These are phyloP conservation scores for Helianthus tuberosus DNA, from an alignment of 129 eudicot genomes.

Conservation along the genomic window DNA sequence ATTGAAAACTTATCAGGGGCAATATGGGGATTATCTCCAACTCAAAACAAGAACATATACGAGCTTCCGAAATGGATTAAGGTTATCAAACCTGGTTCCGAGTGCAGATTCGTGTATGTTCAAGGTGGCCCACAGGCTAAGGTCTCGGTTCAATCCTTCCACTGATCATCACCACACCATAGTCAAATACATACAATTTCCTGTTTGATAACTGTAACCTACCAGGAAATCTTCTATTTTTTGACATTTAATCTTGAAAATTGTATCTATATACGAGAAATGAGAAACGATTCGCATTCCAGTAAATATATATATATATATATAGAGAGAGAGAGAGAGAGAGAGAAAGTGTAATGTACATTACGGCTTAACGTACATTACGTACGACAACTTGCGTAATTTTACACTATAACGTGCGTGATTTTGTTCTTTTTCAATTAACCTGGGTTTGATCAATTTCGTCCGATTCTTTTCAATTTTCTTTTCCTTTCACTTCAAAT, in stretches of 20 bases:
- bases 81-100: conserved; percentile 65
- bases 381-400: too few relatives aligned
- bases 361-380: too few relatives aligned
- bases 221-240: conserved; percentile 28
- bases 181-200: not conserved
- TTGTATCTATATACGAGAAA: conserved; percentile 31
- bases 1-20: conserved; percentile 75
- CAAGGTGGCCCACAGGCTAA: conserved; percentile 97
- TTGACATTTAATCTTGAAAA: conserved; percentile 30
- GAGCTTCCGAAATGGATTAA: conserved; percentile 69
- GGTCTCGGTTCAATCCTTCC: conserved; percentile 67
- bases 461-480: too few relatives aligned
- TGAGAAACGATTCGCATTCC: conserved; percentile 28
- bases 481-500: too few relatives aligned
- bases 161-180: conserved; percentile 25
- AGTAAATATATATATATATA: too few relatives aligned
- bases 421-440: too few relatives aligned
- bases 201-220: conserved; percentile 28
- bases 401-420: too few relatives aligned
- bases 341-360: too few relatives aligned
- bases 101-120: conserved; percentile 70
- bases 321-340: too few relatives aligned
- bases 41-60: conserved; percentile 58
- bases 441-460: too few relatives aligned
- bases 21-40: conserved; percentile 70